Conservation (phyloP, 441 rosid species). For the Croton laevigatus region DNA sequence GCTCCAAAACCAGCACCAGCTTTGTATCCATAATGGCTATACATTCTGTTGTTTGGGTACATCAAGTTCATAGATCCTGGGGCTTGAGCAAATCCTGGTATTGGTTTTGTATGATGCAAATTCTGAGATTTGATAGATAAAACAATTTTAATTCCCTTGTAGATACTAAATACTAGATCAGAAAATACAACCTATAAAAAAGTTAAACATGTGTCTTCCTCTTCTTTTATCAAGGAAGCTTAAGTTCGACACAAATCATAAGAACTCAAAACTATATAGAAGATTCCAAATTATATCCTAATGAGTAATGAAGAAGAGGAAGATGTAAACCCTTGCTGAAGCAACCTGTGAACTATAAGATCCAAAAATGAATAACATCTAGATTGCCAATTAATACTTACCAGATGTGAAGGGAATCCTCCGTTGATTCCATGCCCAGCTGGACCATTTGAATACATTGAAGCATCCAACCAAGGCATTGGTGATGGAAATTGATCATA, state of each 20-base stretch:
- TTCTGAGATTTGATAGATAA: slow-evolving; percentile 37
- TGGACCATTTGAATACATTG: slow-evolving; percentile 34
- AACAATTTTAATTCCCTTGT: not conserved
- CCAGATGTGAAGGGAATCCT: slow-evolving; percentile 34
- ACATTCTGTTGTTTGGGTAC: slow-evolving; percentile 61
- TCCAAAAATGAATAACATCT: not conserved
- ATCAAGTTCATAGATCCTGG: slow-evolving; percentile 54
- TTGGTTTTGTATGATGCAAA: slow-evolving; percentile 45
- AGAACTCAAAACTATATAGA: not conserved
- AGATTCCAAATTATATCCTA: not conserved
- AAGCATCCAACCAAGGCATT: slow-evolving; percentile 41
- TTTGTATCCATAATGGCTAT: slow-evolving; percentile 63
- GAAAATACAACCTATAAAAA: not conserved
- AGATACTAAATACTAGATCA: not conserved
- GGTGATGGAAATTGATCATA: slow-evolving; percentile 45
- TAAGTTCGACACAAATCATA: not conserved
- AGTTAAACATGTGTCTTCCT: not conserved
- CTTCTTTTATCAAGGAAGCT: not conserved
- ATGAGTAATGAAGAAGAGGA: not conserved
- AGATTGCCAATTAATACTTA: slow-evolving; percentile 2
- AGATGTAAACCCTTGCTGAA: not conserved
- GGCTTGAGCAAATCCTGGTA: slow-evolving; percentile 49
- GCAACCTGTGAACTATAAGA: not conserved
- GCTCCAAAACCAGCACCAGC: slow-evolving; percentile 62
- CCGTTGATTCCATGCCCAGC: slow-evolving; percentile 30